Conservation (phyloP, 345 rosid genomes). For the Pistacia vera region DNA sequence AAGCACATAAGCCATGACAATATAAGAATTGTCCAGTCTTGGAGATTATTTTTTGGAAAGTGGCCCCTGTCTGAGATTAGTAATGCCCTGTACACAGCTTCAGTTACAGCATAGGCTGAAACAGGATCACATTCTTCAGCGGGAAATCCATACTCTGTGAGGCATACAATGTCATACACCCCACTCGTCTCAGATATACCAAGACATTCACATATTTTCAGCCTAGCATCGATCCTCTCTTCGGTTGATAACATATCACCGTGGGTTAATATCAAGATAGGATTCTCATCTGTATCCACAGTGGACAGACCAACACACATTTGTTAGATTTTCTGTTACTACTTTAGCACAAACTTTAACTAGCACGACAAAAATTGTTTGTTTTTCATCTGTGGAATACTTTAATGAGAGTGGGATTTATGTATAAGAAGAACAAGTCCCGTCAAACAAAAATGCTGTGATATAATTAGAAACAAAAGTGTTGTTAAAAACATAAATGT, state of each 20-base stretch:
- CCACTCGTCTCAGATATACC: conserved; percentile 43
- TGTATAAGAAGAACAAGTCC: neutral
- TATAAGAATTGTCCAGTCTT: conserved; percentile 36
- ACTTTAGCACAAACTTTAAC: neutral
- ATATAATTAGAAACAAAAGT: neutral
- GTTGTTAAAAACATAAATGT: neutral
- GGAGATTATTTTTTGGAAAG: conserved; percentile 35
- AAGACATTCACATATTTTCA: conserved; percentile 45
- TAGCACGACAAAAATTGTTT: neutral
- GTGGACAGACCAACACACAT: neutral
- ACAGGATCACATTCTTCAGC: conserved; percentile 58
- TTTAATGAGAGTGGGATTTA: neutral
- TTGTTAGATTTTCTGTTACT: neutral
- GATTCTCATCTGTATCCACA: conserved; percentile 52
- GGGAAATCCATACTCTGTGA: conserved; percentile 56
- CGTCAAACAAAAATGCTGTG: neutral
- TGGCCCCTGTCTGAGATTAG: conserved; percentile 57
- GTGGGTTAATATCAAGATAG: conserved; percentile 53
- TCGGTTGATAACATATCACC: conserved; percentile 52
- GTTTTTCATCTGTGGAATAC: neutral
- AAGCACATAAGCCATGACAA: conserved; percentile 41
- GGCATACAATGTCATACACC: conserved; percentile 52
- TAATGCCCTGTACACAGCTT: conserved; percentile 56
- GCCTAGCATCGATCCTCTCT: conserved; percentile 53
- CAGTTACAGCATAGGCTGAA: conserved; percentile 43